Conservation (phyloP, 176 grass and related monocot species). For the Eremochloa ophiuroides region DNA sequence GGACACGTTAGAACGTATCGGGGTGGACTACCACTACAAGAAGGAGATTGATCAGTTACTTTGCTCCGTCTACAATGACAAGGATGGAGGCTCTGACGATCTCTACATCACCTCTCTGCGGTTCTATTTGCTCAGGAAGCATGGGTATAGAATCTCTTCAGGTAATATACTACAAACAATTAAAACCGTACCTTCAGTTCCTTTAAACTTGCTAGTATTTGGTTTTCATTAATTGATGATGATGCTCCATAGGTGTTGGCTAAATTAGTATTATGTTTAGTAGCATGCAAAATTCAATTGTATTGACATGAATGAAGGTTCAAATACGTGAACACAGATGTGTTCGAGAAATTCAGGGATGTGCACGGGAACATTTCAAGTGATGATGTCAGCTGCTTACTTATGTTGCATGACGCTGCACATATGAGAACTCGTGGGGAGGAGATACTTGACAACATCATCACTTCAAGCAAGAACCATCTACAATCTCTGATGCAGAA, state of each 20-base stretch:
- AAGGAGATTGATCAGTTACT: conserved; percentile 25
- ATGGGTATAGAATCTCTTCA: neutral
- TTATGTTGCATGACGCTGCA: conserved; percentile 26
- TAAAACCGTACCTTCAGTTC: no score
- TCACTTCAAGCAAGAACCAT: neutral
- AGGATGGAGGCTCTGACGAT: neutral
- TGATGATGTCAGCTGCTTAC: neutral
- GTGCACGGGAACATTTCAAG: no score
- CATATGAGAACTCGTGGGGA: conserved; percentile 16
- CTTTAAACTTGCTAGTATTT: no score
- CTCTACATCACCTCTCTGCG: neutral
- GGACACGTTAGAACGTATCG: conserved; percentile 17
- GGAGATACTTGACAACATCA: conserved; percentile 18
- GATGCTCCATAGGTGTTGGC: neutral
- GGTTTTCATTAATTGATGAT: neutral
- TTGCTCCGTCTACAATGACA: neutral
- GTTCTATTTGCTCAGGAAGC: conserved; percentile 42
- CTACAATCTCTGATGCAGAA: neutral
- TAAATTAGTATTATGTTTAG: neutral
- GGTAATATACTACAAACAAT: neutral
- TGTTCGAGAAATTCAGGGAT: no score
- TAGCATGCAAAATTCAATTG: no score
- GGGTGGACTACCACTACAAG: conserved; percentile 35
- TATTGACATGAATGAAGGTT: no score
- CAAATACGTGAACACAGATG: no score